These are phyloP conservation scores for Claviceps sp. DNA, from an alignment of 2,329 filamentous ascomycete species.

Conservation along the genomic window DNA sequence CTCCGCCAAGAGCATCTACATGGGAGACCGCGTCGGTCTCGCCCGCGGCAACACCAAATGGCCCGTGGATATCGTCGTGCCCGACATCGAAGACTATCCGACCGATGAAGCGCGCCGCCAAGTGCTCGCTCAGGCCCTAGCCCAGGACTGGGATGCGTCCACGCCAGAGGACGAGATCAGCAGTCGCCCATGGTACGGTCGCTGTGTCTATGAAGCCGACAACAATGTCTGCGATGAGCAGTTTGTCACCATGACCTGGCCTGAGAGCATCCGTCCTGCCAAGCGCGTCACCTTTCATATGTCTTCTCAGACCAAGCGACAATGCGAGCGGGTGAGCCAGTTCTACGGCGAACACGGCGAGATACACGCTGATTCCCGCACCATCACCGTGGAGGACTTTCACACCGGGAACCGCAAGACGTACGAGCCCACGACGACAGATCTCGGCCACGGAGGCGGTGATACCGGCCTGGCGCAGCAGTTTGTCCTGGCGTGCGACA, in stretches of 20 bases:
- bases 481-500: slow-evolving; percentile 71
- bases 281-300: slow-evolving; percentile 91
- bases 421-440: slow-evolving; percentile 19
- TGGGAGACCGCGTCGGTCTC: slow-evolving; percentile 50
- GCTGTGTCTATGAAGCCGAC: slow-evolving; percentile 89
- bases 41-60: slow-evolving; percentile 55
- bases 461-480: slow-evolving; percentile 54
- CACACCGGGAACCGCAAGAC: slow-evolving; percentile 20
- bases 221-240: slow-evolving; percentile 94
- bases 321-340: slow-evolving; percentile 73
- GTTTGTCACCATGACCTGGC: slow-evolving; percentile 77
- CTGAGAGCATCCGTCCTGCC: slow-evolving; percentile 50
- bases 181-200: slow-evolving; percentile 64
- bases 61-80: slow-evolving; percentile 82
- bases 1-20: slow-evolving; percentile 73
- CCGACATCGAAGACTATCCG: slow-evolving; percentile 74
- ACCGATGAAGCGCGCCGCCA: slow-evolving; percentile 24
- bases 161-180: slow-evolving; percentile 35
- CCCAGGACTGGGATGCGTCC: slow-evolving; percentile 38
- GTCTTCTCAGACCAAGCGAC: slow-evolving; percentile 77
- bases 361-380: slow-evolving; percentile 68
- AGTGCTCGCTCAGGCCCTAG: slow-evolving; percentile 29
- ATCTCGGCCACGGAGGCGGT: slow-evolving; percentile 27
- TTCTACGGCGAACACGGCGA: slow-evolving; percentile 83
- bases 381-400: slow-evolving; percentile 59